Conservation (phyloP, 139 green algal genomes). For the Nannochloris sp. region DNA sequence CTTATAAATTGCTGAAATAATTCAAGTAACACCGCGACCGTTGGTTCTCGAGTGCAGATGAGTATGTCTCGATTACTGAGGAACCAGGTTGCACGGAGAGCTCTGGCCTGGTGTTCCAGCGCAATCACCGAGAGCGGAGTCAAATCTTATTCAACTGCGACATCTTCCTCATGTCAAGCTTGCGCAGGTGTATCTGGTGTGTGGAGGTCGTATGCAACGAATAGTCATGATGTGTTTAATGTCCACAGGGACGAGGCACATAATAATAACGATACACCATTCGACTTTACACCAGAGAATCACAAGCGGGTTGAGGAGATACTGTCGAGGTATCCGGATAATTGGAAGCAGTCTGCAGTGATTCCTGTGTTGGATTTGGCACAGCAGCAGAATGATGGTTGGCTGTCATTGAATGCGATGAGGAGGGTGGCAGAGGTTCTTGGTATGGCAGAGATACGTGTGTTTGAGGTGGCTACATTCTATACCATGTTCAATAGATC, state of each 20-base stretch:
- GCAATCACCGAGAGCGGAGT: no score
- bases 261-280: slow-evolving; percentile 71
- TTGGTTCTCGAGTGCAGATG: no score
- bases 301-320: slow-evolving; percentile 65
- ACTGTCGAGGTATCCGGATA: slow-evolving; percentile 78
- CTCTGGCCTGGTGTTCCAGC: no score
- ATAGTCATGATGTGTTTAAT: slow-evolving; percentile 87
- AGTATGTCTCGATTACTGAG: no score
- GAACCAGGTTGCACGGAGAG: no score
- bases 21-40: no score
- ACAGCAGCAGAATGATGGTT: slow-evolving; percentile 95
- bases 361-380: slow-evolving; percentile 95
- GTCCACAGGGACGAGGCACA: slow-evolving; percentile 55
- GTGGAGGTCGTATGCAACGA: slow-evolving; percentile 59
- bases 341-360: slow-evolving; percentile 88
- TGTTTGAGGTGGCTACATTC: slow-evolving; percentile 98
- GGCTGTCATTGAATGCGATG: slow-evolving; percentile 80
- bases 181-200: no score
- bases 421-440: slow-evolving; percentile 83
- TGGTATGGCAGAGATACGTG: slow-evolving; percentile 80
- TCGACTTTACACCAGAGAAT: slow-evolving; percentile 79
- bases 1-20: no score
- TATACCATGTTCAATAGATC: slow-evolving; percentile 99
- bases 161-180: no score
- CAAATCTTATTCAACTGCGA: no score